phyloP scores from a whole-genome alignment of 768 basidiomycete genomes.

The Lactifluus pinguis region DNA sequence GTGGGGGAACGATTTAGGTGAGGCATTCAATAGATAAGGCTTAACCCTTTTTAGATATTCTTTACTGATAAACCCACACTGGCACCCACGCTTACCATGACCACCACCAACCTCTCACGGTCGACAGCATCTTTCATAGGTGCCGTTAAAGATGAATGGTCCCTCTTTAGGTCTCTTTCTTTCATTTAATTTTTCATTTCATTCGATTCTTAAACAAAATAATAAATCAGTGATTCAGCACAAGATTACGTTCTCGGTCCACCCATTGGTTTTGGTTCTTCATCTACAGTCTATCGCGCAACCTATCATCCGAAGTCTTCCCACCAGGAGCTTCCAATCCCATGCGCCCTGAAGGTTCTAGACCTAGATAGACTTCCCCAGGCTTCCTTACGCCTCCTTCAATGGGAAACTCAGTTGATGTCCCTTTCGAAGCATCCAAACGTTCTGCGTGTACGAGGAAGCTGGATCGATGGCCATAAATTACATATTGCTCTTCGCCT shows the following conservation, averaged over 20 bases:
- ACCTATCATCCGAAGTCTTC: constrained; percentile 40
- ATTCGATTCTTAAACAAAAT: neutral
- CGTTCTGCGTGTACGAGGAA: constrained; percentile 82
- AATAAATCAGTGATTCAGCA: constrained; percentile 45
- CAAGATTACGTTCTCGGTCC: constrained; percentile 67
- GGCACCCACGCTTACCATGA: neutral
- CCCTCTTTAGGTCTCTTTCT: constrained; percentile 56
- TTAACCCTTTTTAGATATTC: too few relatives aligned
- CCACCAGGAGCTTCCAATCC: constrained; percentile 30
- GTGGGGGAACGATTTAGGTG: constrained; percentile 47
- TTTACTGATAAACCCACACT: too few relatives aligned
- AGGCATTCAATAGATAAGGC: neutral
- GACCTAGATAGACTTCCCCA: constrained; percentile 75
- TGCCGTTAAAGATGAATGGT: constrained; percentile 78
- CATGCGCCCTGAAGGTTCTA: constrained; percentile 83
- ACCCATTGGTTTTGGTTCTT: constrained; percentile 86
- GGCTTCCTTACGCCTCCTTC: constrained; percentile 59
- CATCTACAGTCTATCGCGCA: constrained; percentile 83
- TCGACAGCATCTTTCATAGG: constrained; percentile 46
- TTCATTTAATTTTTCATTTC: neutral
- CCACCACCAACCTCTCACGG: neutral
- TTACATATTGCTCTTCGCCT: constrained; percentile 80
- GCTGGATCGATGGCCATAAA: constrained; percentile 79
- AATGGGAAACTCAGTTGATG: constrained; percentile 86
- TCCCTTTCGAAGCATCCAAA: constrained; percentile 90